Conservation (phyloP, 2,329 filamentous ascomycete species). For the Botrytis fragariae region DNA sequence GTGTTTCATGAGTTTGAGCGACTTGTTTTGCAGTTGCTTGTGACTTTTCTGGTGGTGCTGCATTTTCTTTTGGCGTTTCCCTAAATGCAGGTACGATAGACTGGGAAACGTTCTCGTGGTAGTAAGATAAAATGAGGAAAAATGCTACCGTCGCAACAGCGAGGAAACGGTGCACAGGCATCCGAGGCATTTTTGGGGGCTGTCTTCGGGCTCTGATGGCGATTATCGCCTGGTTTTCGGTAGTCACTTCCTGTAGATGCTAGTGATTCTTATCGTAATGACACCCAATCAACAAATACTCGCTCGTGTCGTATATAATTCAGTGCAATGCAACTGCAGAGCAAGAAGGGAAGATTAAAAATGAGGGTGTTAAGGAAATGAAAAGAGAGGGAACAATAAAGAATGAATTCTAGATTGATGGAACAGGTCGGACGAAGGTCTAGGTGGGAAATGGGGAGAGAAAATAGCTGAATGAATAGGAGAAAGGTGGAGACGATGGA, state of each 20-base stretch:
- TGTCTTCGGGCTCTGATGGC: conserved; percentile 1
- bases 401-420: neutral
- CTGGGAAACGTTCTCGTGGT: conserved; percentile 15
- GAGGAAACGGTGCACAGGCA: conserved; percentile 16
- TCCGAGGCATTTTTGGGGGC: conserved; percentile 14
- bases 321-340: neutral
- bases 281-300: neutral
- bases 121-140: conserved; percentile 15
- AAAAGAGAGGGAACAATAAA: neutral
- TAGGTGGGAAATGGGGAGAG: neutral
- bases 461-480: conserved; percentile 10
- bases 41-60: neutral
- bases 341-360: neutral
- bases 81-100: conserved; percentile 5
- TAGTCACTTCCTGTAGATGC: neutral
- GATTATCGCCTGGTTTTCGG: neutral
- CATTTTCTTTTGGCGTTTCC: conserved; percentile 8
- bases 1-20: conserved; percentile 1
- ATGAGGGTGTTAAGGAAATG: conserved; percentile 1
- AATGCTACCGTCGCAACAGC: conserved; percentile 10
- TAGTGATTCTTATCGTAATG: neutral
- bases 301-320: neutral
- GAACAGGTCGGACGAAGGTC: neutral
- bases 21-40: neutral
- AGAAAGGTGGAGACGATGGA: conserved; percentile 12